These are phyloP conservation scores for Cordyceps cateniannulata DNA, from an alignment of 2,329 filamentous ascomycete species.

Conservation along the genomic window DNA sequence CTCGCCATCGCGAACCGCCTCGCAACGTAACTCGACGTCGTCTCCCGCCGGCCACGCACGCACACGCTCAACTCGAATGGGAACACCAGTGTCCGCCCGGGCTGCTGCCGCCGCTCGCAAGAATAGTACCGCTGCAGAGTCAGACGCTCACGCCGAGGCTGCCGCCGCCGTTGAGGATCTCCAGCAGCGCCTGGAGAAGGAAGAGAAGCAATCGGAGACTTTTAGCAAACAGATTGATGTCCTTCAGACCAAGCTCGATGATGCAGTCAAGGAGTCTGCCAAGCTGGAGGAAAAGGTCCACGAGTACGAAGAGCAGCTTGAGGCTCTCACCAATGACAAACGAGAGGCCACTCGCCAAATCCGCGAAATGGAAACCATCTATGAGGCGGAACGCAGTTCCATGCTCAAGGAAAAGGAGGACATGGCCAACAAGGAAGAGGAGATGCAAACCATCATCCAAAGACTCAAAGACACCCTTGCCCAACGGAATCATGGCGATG, in stretches of 20 bases:
- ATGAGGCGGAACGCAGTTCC: conserved; percentile 81
- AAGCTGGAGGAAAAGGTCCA: conserved; percentile 84
- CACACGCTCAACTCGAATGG: conserved; percentile 58
- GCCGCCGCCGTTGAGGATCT: conserved; percentile 76
- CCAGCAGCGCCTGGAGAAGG: conserved; percentile 73
- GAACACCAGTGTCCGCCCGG: conserved; percentile 66
- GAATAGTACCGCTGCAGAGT: conserved; percentile 34
- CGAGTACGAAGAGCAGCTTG: conserved; percentile 77
- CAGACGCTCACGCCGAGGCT: conserved; percentile 63
- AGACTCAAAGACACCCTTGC: conserved; percentile 83
- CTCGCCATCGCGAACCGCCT: conserved; percentile 32
- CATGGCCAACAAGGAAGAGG: conserved; percentile 74
- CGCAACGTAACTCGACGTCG: conserved; percentile 42
- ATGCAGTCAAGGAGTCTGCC: conserved; percentile 73
- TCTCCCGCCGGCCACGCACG: conserved; percentile 39
- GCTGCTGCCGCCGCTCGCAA: conserved; percentile 61
- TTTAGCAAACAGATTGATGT: conserved; percentile 80
- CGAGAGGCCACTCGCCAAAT: conserved; percentile 76
- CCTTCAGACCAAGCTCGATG: conserved; percentile 78
- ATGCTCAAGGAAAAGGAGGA: conserved; percentile 92
- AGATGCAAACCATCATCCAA: conserved; percentile 85
- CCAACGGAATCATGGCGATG: conserved; percentile 56
- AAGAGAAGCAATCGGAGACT: conserved; percentile 71
- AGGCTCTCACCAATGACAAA: conserved; percentile 76
- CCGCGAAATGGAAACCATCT: conserved; percentile 86